Percentiles rank a stretch among this genome's conserved stretches.
Evolutionary conservation across 352 stramenopile species (phyloP).

Genomic region (Blastocystis sp.): DNA sequence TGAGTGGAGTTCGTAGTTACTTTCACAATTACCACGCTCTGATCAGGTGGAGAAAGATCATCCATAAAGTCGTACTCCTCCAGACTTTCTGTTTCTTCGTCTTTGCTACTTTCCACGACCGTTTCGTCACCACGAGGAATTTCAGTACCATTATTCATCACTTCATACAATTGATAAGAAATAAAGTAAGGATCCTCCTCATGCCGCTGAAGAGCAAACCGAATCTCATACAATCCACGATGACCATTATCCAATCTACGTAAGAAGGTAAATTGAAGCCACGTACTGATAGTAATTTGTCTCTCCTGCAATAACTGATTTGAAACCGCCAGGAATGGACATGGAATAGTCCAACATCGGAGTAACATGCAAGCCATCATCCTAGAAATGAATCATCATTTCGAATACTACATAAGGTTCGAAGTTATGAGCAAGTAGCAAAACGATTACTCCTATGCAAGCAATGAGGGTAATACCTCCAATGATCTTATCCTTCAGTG

Average conservation of each 20-base stretch:
- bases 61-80: slow-evolving; percentile 4
- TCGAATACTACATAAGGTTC: not conserved
- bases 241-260: not conserved
- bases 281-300: not conserved
- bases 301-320: not conserved
- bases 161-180: not conserved
- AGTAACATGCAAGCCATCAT: slow-evolving; percentile 2
- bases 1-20: slow-evolving; percentile 7
- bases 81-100: not conserved
- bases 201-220: not conserved
- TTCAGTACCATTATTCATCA: not conserved
- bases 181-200: not conserved
- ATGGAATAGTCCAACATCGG: slow-evolving; percentile 53
- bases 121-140: not conserved
- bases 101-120: not conserved
- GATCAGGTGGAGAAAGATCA: not conserved
- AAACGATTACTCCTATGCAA: slow-evolving; percentile 1
- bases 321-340: slow-evolving; percentile 38
- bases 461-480: not conserved
- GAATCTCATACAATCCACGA: slow-evolving; percentile 50
- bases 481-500: slow-evolving; percentile 29
- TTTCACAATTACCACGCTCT: not conserved
- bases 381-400: not conserved
- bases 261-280: not conserved
- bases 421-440: not conserved